Percentiles rank a stretch among this genome's conserved stretches.
Evolutionary conservation across 805 yeast species (phyloP).

Genomic region (Starmerella khaoyaiensis): DNA sequence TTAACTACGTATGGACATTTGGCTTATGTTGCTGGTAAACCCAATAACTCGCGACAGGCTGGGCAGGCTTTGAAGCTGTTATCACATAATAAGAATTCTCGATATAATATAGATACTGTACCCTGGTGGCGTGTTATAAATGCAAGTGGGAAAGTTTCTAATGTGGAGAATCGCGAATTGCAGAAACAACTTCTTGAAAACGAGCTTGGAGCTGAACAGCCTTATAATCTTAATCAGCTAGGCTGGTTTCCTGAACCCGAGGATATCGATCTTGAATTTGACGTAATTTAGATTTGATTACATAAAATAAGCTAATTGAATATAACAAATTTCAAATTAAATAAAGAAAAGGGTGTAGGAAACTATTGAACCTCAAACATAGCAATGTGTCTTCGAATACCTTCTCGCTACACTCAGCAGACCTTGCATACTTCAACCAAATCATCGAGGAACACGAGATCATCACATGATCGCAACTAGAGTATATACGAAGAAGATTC

Average conservation of each 20-base stretch:
- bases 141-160: constrained; percentile 50
- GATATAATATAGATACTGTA: constrained; percentile 30
- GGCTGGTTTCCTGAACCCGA: constrained; percentile 57
- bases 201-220: constrained; percentile 28
- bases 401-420: too few species aligned
- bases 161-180: constrained; percentile 32
- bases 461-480: too few species aligned
- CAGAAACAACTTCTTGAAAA: constrained; percentile 42
- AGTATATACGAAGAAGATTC: too few species aligned
- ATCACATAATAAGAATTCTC: constrained; percentile 22
- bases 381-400: too few species aligned
- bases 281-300: neutral
- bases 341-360: too few species aligned
- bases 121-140: constrained; percentile 78
- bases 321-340: too few species aligned
- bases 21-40: constrained; percentile 48
- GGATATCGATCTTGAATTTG: constrained; percentile 17
- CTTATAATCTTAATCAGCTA: constrained; percentile 33
- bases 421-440: too few species aligned
- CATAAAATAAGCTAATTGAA: too few species aligned
- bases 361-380: too few species aligned
- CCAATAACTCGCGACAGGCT: constrained; percentile 59
- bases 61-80: constrained; percentile 56
- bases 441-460: too few species aligned
- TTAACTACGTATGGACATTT: constrained; percentile 70